Base-by-base conservation (phyloP, 306 rosid species). In the Benincasa hispida region DNA sequence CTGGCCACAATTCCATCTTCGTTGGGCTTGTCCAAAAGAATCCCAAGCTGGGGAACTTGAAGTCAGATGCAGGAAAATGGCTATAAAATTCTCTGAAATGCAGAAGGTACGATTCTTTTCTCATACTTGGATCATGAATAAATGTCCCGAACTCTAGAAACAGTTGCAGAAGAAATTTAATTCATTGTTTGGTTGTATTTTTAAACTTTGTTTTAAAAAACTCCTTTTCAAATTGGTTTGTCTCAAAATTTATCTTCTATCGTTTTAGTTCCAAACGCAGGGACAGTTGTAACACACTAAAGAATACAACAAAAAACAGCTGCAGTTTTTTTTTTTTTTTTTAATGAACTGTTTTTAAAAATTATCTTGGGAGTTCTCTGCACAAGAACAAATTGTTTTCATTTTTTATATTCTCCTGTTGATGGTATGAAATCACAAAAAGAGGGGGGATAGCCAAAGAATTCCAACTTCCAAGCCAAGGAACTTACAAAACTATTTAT, bases 1-100 rank as follows among this genome's bases (percentile, higher is more conserved):
- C 65, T 95, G 98, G 98, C 99, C 99, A 19, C 92, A 90, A 76
- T 95, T 92, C 78, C 96, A 89, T 85, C 91, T 95, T 62, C 93
- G 99, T 69, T 95, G 97, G 96, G 94, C 99, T 62, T 90, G 98
- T 76, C 89, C 98, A 39, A 83, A 87, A 45, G 99, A 88, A 85
- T 94, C 90, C 55, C 90, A 88, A 78, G 81, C 89, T 72, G 98
- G 92, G 81, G 97, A 87, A 79, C 74, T 90, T 67, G 96, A 95
- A 82, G 92, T 83, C 62, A 82, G 83, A 75, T 90, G 90, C 79
- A 85, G 92, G 81, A 85, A 87, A 80, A 84, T 88, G 87, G 79
- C 84, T 77, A 57, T 79, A 73, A 87, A 88, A 76, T 85, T 83
- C 81, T 77, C 86, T 34, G 97, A 89, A 81, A 75, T 87, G 87